Percentiles rank a stretch among this genome's conserved stretches.
Evolutionary conservation across 352 stramenopile species (phyloP).

Genomic region (Globisporangium acanthophoron): DNA sequence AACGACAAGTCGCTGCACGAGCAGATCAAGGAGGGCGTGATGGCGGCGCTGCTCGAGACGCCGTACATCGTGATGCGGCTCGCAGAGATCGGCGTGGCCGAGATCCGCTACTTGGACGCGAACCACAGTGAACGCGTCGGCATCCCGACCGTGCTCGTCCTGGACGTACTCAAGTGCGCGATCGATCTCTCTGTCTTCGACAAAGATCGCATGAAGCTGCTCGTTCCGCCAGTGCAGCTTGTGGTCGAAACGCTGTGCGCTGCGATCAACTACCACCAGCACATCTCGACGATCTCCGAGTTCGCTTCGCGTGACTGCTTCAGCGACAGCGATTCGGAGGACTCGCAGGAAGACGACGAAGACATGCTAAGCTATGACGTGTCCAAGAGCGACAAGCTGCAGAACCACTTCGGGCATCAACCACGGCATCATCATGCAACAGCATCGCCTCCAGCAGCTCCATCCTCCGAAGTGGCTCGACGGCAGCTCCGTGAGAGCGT

Average conservation of each 20-base stretch:
- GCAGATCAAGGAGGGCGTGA: conserved; percentile 46
- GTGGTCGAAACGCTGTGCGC: conserved; percentile 55
- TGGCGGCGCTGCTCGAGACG: conserved; percentile 45
- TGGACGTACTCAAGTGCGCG: conserved; percentile 53
- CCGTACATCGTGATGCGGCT: conserved; percentile 39
- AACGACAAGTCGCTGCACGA: conserved; percentile 51
- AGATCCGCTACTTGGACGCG: conserved; percentile 63
- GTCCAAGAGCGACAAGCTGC: conserved; percentile 6
- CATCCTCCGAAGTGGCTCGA: conserved; percentile 1
- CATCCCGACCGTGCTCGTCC: conserved; percentile 43
- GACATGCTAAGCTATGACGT: conserved; percentile 5
- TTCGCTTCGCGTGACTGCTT: conserved; percentile 72
- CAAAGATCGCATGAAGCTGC: conserved; percentile 32
- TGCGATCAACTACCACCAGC: conserved; percentile 73
- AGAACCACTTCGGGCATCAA: conserved; percentile 9
- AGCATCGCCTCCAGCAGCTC: neutral
- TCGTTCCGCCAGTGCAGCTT: conserved; percentile 44
- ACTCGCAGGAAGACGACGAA: conserved; percentile 27
- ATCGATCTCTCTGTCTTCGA: conserved; percentile 45
- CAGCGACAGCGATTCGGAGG: conserved; percentile 68
- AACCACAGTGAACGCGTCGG: conserved; percentile 36
- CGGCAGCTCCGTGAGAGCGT: conserved; percentile 12
- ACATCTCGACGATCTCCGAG: conserved; percentile 66
- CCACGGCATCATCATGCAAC: neutral
- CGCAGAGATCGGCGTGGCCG: conserved; percentile 47